Conservation (phyloP, 345 rosid species). For the Eutrema japonicum region DNA sequence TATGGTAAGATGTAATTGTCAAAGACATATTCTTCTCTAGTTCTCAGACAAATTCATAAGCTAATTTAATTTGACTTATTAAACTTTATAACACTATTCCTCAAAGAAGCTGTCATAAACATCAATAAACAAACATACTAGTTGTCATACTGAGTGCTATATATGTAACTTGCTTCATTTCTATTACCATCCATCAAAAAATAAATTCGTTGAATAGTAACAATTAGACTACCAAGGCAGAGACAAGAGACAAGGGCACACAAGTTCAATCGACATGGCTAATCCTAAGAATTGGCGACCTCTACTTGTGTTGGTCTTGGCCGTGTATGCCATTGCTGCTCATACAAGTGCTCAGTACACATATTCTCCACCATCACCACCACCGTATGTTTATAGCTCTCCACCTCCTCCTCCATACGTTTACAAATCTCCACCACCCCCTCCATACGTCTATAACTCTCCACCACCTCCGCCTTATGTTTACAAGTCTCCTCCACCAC, state of each 20-base stretch:
- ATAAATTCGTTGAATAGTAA: not conserved
- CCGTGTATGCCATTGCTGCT: slow-evolving; percentile 19
- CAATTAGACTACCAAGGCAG: not conserved
- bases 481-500: not conserved
- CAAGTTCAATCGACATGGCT: not conserved
- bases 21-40: no score
- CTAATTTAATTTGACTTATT: no score
- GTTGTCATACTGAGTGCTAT: not conserved
- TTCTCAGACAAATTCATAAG: no score
- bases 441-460: not conserved
- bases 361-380: slow-evolving; percentile 23
- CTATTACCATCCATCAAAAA: not conserved
- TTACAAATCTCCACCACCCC: not conserved
- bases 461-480: not conserved
- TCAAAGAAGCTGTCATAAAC: no score
- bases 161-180: slow-evolving; percentile 3
- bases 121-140: not conserved
- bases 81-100: no score
- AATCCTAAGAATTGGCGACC: slow-evolving; percentile 1
- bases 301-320: slow-evolving; percentile 5
- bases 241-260: not conserved
- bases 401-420: not conserved
- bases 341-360: slow-evolving; percentile 26
- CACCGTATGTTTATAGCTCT: not conserved
- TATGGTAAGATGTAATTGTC: no score